Conservation (phyloP, 208 protist genomes). For the Trypanosomatidae sp. region DNA sequence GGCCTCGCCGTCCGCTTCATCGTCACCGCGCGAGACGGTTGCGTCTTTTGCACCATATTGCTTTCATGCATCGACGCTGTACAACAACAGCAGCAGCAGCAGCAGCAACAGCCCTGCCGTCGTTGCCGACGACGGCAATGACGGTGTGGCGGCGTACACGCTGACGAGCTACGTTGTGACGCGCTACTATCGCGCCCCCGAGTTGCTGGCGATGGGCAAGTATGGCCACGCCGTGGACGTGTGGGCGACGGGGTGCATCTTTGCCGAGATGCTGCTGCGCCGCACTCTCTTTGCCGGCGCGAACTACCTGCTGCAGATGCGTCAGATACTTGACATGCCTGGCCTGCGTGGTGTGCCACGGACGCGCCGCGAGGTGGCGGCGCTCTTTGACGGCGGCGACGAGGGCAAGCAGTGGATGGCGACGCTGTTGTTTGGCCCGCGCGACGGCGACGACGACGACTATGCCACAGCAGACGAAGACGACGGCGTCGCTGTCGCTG, state of each 20-base stretch:
- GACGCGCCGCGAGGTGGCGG: constrained; percentile 50
- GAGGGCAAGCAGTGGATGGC: constrained; percentile 57
- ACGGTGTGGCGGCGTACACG: constrained; percentile 15
- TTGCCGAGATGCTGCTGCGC: constrained; percentile 90
- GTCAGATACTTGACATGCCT: constrained; percentile 28
- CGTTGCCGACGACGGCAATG: too few relatives aligned
- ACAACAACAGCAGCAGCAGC: too few relatives aligned
- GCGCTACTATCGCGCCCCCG: constrained; percentile 88
- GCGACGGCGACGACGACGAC: constrained; percentile 4
- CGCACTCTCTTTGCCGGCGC: constrained; percentile 86
- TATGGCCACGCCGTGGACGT: constrained; percentile 81
- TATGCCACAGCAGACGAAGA: background rate
- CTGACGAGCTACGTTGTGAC: constrained; percentile 90
- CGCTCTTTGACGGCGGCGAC: constrained; percentile 35
- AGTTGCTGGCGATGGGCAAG: constrained; percentile 74
- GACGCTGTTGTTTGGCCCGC: constrained; percentile 16
- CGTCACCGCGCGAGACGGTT: too few relatives aligned
- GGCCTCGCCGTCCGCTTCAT: too few relatives aligned
- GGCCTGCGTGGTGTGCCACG: constrained; percentile 81
- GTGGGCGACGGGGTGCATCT: constrained; percentile 86
- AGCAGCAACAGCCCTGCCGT: too few relatives aligned
- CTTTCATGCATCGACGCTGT: too few relatives aligned
- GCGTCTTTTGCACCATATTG: too few relatives aligned
- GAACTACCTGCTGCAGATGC: constrained; percentile 48
- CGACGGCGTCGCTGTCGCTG: background rate